phyloP scores from a whole-genome alignment of 257 asterid species.

The Ehretia macrophylla region DNA sequence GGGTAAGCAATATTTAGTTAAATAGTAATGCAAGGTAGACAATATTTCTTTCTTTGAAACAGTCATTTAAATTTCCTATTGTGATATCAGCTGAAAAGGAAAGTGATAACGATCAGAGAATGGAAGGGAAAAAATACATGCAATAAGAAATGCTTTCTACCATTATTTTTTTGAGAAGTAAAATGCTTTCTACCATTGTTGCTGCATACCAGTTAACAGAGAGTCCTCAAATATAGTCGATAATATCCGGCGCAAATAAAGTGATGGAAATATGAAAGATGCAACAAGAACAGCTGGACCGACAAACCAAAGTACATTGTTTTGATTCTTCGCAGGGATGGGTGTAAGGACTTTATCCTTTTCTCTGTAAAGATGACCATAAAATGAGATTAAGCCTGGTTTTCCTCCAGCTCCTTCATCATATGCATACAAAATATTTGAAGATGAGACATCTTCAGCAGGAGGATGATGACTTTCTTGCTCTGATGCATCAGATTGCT shows the following conservation, averaged over 20 bases:
- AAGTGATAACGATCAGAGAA: too few relatives aligned
- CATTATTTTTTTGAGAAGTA: too few relatives aligned
- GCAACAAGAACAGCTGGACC: constrained; percentile 90
- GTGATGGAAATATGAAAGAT: constrained; percentile 88
- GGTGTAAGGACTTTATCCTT: constrained; percentile 37
- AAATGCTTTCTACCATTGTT: constrained; percentile 1
- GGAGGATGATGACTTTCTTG: constrained; percentile 36
- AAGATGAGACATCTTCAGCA: constrained; percentile 37
- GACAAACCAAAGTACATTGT: constrained; percentile 64
- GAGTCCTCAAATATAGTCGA: constrained; percentile 91
- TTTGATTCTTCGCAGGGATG: constrained; percentile 32
- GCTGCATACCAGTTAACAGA: constrained; percentile 66
- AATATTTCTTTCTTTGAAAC: too few relatives aligned
- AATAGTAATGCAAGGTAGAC: too few relatives aligned
- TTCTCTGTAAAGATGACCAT: constrained; percentile 30
- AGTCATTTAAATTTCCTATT: too few relatives aligned
- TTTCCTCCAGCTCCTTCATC: constrained; percentile 58
- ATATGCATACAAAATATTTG: constrained; percentile 24
- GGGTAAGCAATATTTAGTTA: too few relatives aligned
- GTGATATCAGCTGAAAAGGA: too few relatives aligned
- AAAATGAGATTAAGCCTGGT: constrained; percentile 84
- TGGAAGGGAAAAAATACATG: neutral
- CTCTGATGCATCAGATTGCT: constrained; percentile 40
- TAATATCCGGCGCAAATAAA: constrained; percentile 78
- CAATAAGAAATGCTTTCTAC: neutral